Base-by-base conservation (phyloP, 345 rosid species). In the Odontarrhena argentea region DNA sequence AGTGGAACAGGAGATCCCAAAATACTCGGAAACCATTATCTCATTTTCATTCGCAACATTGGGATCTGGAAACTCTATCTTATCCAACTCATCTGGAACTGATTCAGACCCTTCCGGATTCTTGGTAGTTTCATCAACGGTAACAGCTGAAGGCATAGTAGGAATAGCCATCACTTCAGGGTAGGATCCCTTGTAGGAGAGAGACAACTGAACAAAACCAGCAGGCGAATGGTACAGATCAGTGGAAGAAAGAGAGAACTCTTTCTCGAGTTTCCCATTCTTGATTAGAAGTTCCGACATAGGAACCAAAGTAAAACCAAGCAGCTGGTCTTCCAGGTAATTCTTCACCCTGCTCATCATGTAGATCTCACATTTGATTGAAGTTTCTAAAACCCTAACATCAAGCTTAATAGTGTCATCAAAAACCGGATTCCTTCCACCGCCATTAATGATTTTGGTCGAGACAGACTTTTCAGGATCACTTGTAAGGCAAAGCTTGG, bases 301-400 rank as follows among this genome's bases (percentile, higher is more conserved):
- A 22, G 99, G 97, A 66, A 95, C 96, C 82, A 91, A 62, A 36
- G 96, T 80, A 55, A 95, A 83, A 36, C 99, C 99, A 62, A 95
- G 81, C 73, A 91, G 70, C 83, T 95, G 99, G 78, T 95, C 99
- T 74, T 88, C 99, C 0, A 95, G 91, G 79, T 95, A 95, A 67
- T 95, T 95, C 84, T 67, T 91, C 77, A 91, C 99, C 81, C 99
- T 81, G 69, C 99, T 95, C 96, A 95, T 83, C 99, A 95, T 95
- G 78, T 81, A 95, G 69, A 95, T 68, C 83, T 95, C 99, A 66
- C 97, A 89, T 68, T 86, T 95, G 48, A 95, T 93, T 36, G 90
- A 91, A 70, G 83, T 71, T 9, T 91, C 96, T 25, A 87, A 18
- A 14, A 82, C 84, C 65, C 74, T 79, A 51, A 95, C 96, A 50